Evolutionary conservation across 192 early-diverging fungal species (phyloP).

Genomic region (Rhizoclosmatium sp.): DNA sequence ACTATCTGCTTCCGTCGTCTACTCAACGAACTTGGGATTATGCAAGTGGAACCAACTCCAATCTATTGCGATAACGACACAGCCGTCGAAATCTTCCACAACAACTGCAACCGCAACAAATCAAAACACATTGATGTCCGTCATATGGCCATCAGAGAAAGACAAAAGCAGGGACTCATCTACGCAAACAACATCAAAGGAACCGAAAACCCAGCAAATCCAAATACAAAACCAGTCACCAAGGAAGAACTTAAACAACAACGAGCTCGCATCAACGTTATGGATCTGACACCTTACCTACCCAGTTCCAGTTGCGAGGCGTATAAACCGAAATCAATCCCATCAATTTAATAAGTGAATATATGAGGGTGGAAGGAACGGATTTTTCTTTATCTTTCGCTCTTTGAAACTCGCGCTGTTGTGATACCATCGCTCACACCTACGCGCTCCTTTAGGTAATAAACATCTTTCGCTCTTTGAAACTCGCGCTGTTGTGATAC

Average conservation of each 20-base stretch:
- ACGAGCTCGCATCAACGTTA: not conserved
- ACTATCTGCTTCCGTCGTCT: not conserved
- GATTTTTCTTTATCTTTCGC: too few species aligned
- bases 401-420: too few species aligned
- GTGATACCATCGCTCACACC: too few species aligned
- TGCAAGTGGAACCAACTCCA: not conserved
- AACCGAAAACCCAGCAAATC: not conserved
- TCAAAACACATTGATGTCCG: not conserved
- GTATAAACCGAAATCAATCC: not conserved
- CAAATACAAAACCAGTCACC: not conserved
- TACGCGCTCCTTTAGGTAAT: too few species aligned
- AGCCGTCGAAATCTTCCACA: not conserved
- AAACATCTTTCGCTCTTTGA: too few species aligned
- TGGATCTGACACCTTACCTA: not conserved
- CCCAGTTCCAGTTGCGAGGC: not conserved
- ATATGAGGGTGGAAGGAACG: too few species aligned
- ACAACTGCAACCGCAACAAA: not conserved
- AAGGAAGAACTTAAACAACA: not conserved
- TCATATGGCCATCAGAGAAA: not conserved
- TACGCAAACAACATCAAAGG: not conserved
- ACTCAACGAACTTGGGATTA: not conserved
- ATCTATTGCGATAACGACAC: not conserved
- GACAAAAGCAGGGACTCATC: not conserved
- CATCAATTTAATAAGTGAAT: too few species aligned
- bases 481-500: too few species aligned